A percentile compares a stretch with the other conserved stretches of the same genome.
Conservation (phyloP, 345 rosid genomes). For the Rhodamnia rubescens region DNA sequence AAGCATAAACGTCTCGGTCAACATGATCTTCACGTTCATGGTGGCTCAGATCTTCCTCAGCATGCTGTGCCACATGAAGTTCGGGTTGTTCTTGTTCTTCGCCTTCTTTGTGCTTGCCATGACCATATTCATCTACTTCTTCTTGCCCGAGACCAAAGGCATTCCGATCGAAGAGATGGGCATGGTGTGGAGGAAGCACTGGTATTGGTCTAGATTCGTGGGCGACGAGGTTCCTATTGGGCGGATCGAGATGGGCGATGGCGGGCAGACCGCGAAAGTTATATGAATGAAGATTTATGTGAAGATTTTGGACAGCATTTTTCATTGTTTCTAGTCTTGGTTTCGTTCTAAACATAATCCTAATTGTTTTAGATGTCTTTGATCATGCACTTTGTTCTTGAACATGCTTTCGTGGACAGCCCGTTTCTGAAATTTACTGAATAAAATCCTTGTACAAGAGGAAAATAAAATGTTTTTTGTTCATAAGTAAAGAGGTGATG, state of each 20-base stretch:
- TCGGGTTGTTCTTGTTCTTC: constrained; percentile 54
- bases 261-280: background rate
- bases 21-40: constrained; percentile 68
- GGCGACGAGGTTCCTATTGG: background rate
- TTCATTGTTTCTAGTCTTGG: background rate
- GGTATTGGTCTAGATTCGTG: constrained; percentile 48
- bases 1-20: constrained; percentile 69
- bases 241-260: background rate
- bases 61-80: constrained; percentile 81
- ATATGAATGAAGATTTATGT: background rate
- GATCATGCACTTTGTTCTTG: background rate
- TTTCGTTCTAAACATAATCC: background rate
- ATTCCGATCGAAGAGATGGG: constrained; percentile 62
- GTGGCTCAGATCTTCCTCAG: constrained; percentile 63
- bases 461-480: background rate
- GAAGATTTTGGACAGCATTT: background rate
- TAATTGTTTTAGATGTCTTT: background rate
- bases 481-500: background rate
- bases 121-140: constrained; percentile 30
- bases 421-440: background rate
- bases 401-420: background rate
- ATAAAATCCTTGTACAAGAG: background rate
- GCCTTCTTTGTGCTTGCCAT: constrained; percentile 40
- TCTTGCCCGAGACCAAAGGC: constrained; percentile 65
- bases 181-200: constrained; percentile 43